These are phyloP conservation scores for Arxiozyma heterogenica DNA, from an alignment of 1,139 yeast species.

Conservation along the genomic window DNA sequence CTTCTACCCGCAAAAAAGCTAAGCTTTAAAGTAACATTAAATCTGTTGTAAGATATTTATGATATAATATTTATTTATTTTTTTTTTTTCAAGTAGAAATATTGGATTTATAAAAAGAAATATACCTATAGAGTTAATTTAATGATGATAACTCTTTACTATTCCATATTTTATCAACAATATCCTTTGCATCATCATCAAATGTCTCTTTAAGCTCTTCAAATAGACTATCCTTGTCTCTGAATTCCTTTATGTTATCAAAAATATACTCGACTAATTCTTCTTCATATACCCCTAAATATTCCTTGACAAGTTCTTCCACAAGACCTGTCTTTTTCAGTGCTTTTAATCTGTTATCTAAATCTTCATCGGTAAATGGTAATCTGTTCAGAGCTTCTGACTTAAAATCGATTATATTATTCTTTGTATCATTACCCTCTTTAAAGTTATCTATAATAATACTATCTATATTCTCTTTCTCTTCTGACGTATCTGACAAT, in stretches of 20 bases:
- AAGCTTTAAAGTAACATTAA: not conserved
- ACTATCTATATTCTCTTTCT: not conserved
- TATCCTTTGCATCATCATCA: slow-evolving; percentile 27
- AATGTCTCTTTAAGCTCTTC: slow-evolving; percentile 27
- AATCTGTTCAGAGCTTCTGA: slow-evolving; percentile 2
- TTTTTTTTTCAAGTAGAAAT: not conserved
- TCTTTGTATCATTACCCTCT: not conserved
- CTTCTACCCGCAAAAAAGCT: not conserved
- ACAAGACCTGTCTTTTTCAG: slow-evolving; percentile 17
- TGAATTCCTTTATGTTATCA: slow-evolving; percentile 22
- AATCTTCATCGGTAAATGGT: slow-evolving; percentile 12
- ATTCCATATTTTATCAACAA: slow-evolving; percentile 24
- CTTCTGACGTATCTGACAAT: not conserved
- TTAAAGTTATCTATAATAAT: not conserved
- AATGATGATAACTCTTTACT: slow-evolving; percentile 6
- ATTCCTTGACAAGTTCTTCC: slow-evolving; percentile 27
- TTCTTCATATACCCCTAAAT: slow-evolving; percentile 28
- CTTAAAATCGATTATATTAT: not conserved
- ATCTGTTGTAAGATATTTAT: not conserved
- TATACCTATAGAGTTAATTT: not conserved
- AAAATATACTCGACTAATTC: slow-evolving; percentile 28
- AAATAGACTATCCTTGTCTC: slow-evolving; percentile 16
- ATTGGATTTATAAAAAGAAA: not conserved
- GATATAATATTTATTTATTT: not conserved
- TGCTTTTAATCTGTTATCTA: slow-evolving; percentile 10